Evolutionary conservation across 306 rosid species (phyloP).

Genomic region (Prunus campanulata): DNA sequence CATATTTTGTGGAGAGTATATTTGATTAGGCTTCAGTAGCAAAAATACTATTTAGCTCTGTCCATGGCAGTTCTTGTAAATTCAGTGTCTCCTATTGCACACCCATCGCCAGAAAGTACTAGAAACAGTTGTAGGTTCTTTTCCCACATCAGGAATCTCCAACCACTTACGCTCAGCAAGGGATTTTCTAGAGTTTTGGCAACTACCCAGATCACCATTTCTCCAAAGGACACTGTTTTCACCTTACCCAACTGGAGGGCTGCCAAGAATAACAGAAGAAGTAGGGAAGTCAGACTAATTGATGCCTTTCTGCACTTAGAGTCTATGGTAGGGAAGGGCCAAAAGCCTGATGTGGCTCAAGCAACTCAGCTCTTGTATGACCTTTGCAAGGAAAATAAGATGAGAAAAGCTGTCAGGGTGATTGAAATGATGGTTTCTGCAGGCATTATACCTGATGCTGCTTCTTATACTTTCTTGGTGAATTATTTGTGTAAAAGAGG

Average conservation of each 20-base stretch:
- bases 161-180: slow-evolving; percentile 42
- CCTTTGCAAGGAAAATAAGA: slow-evolving; percentile 66
- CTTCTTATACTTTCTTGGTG: slow-evolving; percentile 65
- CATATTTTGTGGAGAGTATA: not conserved
- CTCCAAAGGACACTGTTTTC: slow-evolving; percentile 60
- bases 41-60: slow-evolving; percentile 8
- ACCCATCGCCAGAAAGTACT: slow-evolving; percentile 38
- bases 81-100: slow-evolving; percentile 43
- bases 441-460: slow-evolving; percentile 70
- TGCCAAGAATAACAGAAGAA: slow-evolving; percentile 49
- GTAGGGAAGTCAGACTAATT: slow-evolving; percentile 48
- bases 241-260: slow-evolving; percentile 67
- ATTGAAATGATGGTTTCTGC: slow-evolving; percentile 81
- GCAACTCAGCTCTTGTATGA: slow-evolving; percentile 85
- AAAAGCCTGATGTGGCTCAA: slow-evolving; percentile 66
- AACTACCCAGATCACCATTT: slow-evolving; percentile 52
- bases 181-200: slow-evolving; percentile 73
- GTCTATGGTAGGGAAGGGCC: slow-evolving; percentile 62
- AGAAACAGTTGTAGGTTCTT: slow-evolving; percentile 43
- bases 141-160: slow-evolving; percentile 44
- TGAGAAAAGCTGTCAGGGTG: slow-evolving; percentile 59
- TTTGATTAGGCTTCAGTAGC: slow-evolving; percentile 16
- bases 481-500: slow-evolving; percentile 75
- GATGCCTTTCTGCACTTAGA: slow-evolving; percentile 72
- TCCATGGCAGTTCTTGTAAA: slow-evolving; percentile 59